Conservation (phyloP, 805 yeast genomes). For the Torulaspora gathmanii region DNA sequence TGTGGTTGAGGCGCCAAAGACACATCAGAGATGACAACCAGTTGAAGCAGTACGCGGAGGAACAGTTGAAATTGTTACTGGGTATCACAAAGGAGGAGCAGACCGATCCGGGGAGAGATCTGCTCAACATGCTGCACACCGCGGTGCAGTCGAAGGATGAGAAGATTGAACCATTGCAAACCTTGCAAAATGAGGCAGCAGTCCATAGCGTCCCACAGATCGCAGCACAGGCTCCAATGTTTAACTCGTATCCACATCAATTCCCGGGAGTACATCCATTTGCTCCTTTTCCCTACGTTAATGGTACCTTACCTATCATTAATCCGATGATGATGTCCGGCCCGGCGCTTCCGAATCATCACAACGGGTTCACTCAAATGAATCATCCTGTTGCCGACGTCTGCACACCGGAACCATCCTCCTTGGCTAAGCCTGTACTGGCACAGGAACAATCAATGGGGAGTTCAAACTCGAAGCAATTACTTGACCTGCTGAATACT, state of each 20-base stretch:
- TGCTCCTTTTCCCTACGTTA: conserved; percentile 34
- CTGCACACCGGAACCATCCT: conserved; percentile 39
- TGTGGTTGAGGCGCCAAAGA: conserved; percentile 54
- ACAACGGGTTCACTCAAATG: conserved; percentile 11
- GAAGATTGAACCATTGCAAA: conserved; percentile 7
- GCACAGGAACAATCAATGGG: conserved; percentile 16
- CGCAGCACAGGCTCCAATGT: conserved; percentile 9
- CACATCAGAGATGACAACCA: conserved; percentile 50
- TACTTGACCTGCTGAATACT: conserved; percentile 13
- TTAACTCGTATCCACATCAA: conserved; percentile 14
- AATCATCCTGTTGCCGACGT: conserved; percentile 16
- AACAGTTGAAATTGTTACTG: conserved; percentile 56
- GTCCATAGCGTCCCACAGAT: not conserved
- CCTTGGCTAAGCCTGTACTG: conserved; percentile 38
- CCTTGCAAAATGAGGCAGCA: conserved; percentile 6
- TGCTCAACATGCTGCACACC: conserved; percentile 56
- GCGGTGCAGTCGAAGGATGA: conserved; percentile 35
- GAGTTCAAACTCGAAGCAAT: conserved; percentile 9
- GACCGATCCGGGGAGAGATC: conserved; percentile 71
- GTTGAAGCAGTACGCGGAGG: conserved; percentile 58
- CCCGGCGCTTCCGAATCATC: conserved; percentile 11
- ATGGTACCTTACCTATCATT: conserved; percentile 19
- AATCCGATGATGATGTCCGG: conserved; percentile 10
- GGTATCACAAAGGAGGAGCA: conserved; percentile 46
- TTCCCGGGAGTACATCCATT: conserved; percentile 30